Conservation (phyloP, 2,329 filamentous ascomycete species). For the Venturia effusa region DNA sequence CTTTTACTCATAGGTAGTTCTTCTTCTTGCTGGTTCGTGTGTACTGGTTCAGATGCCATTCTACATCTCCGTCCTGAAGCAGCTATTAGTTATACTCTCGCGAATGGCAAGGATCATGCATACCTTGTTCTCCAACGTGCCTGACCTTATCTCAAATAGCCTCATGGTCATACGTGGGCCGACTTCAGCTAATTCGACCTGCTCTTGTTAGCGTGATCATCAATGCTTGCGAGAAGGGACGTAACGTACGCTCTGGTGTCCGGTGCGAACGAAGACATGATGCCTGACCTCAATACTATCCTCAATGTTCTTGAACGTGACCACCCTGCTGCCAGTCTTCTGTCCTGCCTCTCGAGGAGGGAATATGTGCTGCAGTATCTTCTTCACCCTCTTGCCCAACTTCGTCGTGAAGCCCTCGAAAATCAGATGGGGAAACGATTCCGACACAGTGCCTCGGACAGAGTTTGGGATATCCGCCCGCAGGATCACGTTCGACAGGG, state of each 20-base stretch:
- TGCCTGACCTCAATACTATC: conserved; percentile 81
- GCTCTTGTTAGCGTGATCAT: conserved; percentile 52
- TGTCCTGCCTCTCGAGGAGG: conserved; percentile 73
- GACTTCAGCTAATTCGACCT: neutral
- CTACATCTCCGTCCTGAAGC: conserved; percentile 71
- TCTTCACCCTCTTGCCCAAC: conserved; percentile 71
- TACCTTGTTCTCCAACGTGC: conserved; percentile 71
- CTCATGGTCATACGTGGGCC: conserved; percentile 90
- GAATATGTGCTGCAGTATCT: conserved; percentile 88
- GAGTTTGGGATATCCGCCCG: conserved; percentile 87
- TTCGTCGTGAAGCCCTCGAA: conserved; percentile 86
- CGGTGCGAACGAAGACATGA: conserved; percentile 88
- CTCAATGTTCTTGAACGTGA: conserved; percentile 90
- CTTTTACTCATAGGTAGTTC: conserved; percentile 60
- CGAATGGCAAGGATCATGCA: neutral
- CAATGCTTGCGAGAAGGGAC: conserved; percentile 55
- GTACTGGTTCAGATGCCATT: conserved; percentile 95
- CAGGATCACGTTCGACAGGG: conserved; percentile 83
- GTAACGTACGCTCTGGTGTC: conserved; percentile 56
- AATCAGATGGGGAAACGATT: conserved; percentile 87
- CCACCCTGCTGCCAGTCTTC: conserved; percentile 77
- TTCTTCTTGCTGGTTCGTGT: conserved; percentile 91
- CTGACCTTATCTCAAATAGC: conserved; percentile 82
- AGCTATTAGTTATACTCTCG: neutral
- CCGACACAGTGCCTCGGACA: conserved; percentile 76